Conservation (phyloP, 306 rosid species). For the Urtica urens region DNA sequence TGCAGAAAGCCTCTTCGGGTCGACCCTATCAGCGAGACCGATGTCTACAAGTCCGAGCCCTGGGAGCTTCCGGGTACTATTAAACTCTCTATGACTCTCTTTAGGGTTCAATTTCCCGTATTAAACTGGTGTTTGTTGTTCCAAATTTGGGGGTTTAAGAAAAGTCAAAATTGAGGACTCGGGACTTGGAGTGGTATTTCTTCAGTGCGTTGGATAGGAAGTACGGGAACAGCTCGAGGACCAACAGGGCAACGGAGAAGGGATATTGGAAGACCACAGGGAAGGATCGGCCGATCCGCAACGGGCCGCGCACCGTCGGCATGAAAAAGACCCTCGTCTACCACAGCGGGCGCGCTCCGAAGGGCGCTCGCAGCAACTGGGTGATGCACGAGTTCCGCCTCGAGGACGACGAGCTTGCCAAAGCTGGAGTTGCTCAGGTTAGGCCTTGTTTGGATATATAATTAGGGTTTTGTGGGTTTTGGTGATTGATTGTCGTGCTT, state of each 20-base stretch:
- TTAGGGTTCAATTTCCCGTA: background rate
- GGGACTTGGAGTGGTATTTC: slow-evolving; percentile 93
- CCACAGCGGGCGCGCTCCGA: slow-evolving; percentile 74
- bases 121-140: background rate
- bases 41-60: slow-evolving; percentile 73
- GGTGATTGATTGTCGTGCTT: slow-evolving; percentile 8
- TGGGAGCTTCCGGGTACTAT: slow-evolving; percentile 81
- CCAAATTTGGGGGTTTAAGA: slow-evolving; percentile 20
- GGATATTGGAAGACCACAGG: slow-evolving; percentile 99
- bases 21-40: slow-evolving; percentile 54
- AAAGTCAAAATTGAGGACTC: slow-evolving; percentile 54
- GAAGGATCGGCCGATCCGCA: slow-evolving; percentile 48
- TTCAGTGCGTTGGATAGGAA: slow-evolving; percentile 68
- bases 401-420: slow-evolving; percentile 42
- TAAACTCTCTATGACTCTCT: background rate
- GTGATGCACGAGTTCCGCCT: slow-evolving; percentile 91
- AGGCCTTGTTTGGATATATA: background rate
- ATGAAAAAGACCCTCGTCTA: slow-evolving; percentile 93
- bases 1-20: slow-evolving; percentile 31
- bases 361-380: slow-evolving; percentile 71
- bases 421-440: slow-evolving; percentile 43
- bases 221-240: slow-evolving; percentile 70
- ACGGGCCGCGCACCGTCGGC: slow-evolving; percentile 33
- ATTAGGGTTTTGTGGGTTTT: slow-evolving; percentile 1
- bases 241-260: slow-evolving; percentile 72